phyloP scores from a whole-genome alignment of 2,329 filamentous ascomycete genomes.

The Delphinella strobiligena region DNA sequence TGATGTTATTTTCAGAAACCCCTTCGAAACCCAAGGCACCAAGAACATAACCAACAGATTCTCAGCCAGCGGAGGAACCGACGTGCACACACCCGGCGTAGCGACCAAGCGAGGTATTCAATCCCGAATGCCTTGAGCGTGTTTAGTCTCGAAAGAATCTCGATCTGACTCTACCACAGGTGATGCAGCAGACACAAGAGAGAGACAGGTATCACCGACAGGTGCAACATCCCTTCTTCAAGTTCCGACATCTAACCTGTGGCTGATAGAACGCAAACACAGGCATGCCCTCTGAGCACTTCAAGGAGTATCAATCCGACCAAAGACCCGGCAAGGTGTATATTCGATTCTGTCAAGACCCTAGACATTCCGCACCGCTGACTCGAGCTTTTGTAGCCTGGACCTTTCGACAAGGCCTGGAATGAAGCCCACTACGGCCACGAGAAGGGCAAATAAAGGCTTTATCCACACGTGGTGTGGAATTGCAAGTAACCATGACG shows the following conservation, averaged over 20 bases:
- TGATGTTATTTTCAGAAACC: too few relatives aligned
- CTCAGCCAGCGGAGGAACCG: constrained; percentile 21
- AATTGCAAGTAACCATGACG: not conserved
- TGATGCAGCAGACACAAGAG: constrained; percentile 13
- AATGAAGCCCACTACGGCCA: constrained; percentile 21
- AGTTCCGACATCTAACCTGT: not conserved
- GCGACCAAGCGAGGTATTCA: constrained; percentile 22
- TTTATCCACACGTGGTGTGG: not conserved
- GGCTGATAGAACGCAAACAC: not conserved
- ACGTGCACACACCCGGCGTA: constrained; percentile 21
- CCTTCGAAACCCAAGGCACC: constrained; percentile 22
- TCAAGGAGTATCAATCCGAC: constrained; percentile 19
- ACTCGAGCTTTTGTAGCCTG: too few relatives aligned
- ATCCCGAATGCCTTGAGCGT: not conserved
- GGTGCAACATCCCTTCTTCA: not conserved
- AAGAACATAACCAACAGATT: constrained; percentile 23
- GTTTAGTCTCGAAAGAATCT: too few relatives aligned
- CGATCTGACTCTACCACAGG: constrained; percentile 10
- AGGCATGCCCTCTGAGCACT: constrained; percentile 20
- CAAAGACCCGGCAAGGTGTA: constrained; percentile 14
- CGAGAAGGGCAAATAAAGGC: constrained; percentile 21
- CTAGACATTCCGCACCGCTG: not conserved
- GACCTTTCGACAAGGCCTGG: constrained; percentile 17
- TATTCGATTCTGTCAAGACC: not conserved
- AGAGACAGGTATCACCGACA: constrained; percentile 16